These are phyloP conservation scores for Endocalyx cinctus DNA, from an alignment of 2,329 filamentous ascomycete genomes.

Conservation along the genomic window DNA sequence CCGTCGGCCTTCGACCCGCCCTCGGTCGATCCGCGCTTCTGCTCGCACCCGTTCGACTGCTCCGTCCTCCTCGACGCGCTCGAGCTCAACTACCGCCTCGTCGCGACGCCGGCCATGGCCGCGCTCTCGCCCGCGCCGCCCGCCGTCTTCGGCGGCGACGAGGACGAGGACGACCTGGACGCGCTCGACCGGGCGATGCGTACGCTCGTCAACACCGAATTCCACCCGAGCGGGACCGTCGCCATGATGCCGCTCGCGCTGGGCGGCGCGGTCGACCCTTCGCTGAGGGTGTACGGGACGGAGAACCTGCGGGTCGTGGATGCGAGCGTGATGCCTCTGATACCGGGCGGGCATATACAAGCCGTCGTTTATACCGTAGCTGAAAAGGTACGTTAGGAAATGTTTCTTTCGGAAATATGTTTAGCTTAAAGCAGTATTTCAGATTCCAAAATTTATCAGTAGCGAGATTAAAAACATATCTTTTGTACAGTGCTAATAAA, in stretches of 20 bases:
- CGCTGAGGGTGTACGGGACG: slow-evolving; percentile 38
- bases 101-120: slow-evolving; percentile 19
- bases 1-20: slow-evolving; percentile 31
- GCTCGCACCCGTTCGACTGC: slow-evolving; percentile 38
- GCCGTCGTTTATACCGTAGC: slow-evolving; percentile 22
- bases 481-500: not conserved
- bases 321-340: slow-evolving; percentile 38
- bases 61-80: slow-evolving; percentile 21
- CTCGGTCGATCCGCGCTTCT: slow-evolving; percentile 37
- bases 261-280: slow-evolving; percentile 40
- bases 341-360: slow-evolving; percentile 33
- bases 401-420: not conserved
- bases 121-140: slow-evolving; percentile 17
- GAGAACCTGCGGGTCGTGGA: slow-evolving; percentile 41
- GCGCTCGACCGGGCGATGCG: slow-evolving; percentile 17
- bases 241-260: slow-evolving; percentile 39
- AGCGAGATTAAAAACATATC: not conserved
- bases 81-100: slow-evolving; percentile 20
- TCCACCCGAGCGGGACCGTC: slow-evolving; percentile 37
- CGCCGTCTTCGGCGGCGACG: slow-evolving; percentile 10
- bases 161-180: slow-evolving; percentile 18
- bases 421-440: not conserved
- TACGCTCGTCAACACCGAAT: slow-evolving; percentile 33
- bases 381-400: slow-evolving; percentile 31
- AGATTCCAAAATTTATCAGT: no score